A percentile compares a stretch with the other conserved stretches of the same genome.
phyloP scores from a whole-genome alignment of 805 yeast species.

The Naumovozyma castellii region DNA sequence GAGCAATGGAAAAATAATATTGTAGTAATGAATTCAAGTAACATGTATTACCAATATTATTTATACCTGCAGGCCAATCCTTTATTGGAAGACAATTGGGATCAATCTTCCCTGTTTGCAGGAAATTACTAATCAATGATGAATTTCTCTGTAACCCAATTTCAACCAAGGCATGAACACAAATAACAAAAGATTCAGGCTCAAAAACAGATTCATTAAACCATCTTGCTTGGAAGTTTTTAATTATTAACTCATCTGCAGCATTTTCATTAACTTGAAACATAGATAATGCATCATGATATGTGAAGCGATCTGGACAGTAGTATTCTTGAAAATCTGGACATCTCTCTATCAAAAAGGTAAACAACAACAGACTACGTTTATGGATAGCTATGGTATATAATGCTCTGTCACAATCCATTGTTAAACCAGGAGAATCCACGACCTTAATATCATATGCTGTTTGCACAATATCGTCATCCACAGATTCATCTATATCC shows the following conservation, averaged over 20 bases:
- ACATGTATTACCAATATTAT: conserved; percentile 93
- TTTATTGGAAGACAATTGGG: conserved; percentile 49
- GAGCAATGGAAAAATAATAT: conserved; percentile 78
- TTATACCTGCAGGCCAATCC: conserved; percentile 83
- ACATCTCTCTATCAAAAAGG: conserved; percentile 38
- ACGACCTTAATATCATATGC: conserved; percentile 58
- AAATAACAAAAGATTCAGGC: conserved; percentile 41
- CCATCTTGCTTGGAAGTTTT: conserved; percentile 28
- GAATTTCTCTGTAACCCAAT: conserved; percentile 50
- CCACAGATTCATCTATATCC: conserved; percentile 43
- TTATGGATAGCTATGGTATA: conserved; percentile 51
- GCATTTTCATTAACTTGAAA: conserved; percentile 45
- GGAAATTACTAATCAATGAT: conserved; percentile 43
- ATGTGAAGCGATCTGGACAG: conserved; percentile 20
- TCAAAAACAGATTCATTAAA: conserved; percentile 14
- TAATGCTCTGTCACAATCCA: conserved; percentile 42
- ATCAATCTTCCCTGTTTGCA: conserved; percentile 56
- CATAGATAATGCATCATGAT: conserved; percentile 37
- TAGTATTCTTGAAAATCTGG: conserved; percentile 22
- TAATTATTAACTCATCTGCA: conserved; percentile 39
- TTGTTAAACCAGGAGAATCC: conserved; percentile 39
- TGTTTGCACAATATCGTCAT: conserved; percentile 64
- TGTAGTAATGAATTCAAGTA: conserved; percentile 85
- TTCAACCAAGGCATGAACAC: conserved; percentile 48
- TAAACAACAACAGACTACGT: conserved; percentile 47